Percentiles rank a stretch among this genome's conserved stretches.
Evolutionary conservation across 805 yeast genomes (phyloP).

Genomic region (Lipomyces sp.): DNA sequence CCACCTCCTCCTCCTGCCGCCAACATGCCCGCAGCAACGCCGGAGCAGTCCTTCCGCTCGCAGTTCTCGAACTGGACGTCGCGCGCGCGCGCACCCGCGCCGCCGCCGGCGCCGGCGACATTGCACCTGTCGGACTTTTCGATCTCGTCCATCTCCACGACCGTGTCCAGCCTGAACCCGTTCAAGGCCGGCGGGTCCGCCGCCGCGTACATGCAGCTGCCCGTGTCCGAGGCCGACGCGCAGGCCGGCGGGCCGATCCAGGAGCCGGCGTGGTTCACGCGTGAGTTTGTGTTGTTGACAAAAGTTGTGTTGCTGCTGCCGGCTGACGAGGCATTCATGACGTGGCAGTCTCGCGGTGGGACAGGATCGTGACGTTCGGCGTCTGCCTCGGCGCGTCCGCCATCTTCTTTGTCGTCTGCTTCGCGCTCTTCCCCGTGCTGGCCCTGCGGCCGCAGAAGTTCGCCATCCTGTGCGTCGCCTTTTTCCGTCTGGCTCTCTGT

Average conservation of each 20-base stretch:
- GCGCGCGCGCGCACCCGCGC: slow-evolving; percentile 13
- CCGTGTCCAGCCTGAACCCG: slow-evolving; percentile 19
- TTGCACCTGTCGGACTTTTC: slow-evolving; percentile 20
- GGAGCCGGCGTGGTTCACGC: slow-evolving; percentile 69
- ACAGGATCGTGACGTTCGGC: slow-evolving; percentile 71
- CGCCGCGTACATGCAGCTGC: slow-evolving; percentile 54
- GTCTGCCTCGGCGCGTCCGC: slow-evolving; percentile 71
- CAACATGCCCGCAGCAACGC: background rate
- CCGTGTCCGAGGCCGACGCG: slow-evolving; percentile 55
- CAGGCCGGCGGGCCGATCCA: slow-evolving; percentile 41
- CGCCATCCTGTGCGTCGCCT: slow-evolving; percentile 45
- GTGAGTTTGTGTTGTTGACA: slow-evolving; percentile 15
- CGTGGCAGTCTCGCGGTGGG: slow-evolving; percentile 57
- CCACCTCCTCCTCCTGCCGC: no score
- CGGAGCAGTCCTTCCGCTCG: slow-evolving; percentile 28
- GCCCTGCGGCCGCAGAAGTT: slow-evolving; percentile 89
- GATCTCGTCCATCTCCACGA: slow-evolving; percentile 10
- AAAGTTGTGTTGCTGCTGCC: background rate
- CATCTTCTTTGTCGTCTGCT: slow-evolving; percentile 78
- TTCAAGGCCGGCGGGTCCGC: slow-evolving; percentile 10
- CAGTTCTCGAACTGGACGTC: slow-evolving; percentile 26
- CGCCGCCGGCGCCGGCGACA: slow-evolving; percentile 9
- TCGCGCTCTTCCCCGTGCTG: slow-evolving; percentile 82
- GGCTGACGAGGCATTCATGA: background rate
- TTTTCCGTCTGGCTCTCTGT: slow-evolving; percentile 36